Base-by-base conservation (phyloP, 169 alveolate genomes). In the Plasmodium cynomolgi region DNA sequence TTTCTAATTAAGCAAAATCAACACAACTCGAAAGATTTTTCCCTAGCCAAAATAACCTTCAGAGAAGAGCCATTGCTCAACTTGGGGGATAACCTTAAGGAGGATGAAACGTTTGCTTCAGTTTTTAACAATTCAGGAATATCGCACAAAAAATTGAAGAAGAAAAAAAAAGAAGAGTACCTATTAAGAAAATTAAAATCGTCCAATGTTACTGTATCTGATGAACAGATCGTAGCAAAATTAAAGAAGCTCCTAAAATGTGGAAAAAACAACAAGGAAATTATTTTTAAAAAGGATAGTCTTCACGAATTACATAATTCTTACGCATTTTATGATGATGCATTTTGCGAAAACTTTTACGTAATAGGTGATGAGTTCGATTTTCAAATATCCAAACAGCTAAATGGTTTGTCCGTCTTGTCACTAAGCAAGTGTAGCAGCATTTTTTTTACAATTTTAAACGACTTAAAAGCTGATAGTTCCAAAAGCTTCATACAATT, bases 251-350 rank as follows among this genome's bases (percentile, higher is more conserved):
- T 90, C 62, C 23, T 90, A 90, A 86, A 86, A 86, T 79, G 44
- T 29, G 73, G 68, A 50, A 54, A 44, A 20, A 58, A 20, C 23
- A 79, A 80, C 50, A 58, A 6, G 33, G 44, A 84, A 34, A 39
- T 39, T 68, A 80, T 58, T 80, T 37, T 80, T 26, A 90, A 41
- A 68, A 80, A 90, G 31, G 26, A 54, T 15, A 58, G 72, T 58
- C 72, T 80, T 9, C 81, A 90, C 37, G 56, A 11, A 20, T 15
- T 75, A 75, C 83, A 90, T 37, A 90, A 90, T 34, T 90, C 84
- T 37, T 68, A 90, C 82, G 81, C 90, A 7, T 90, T 90, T 44
- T 90, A 90, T 41, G 94, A 90, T 81, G 85, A 90, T 90, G 31
- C 37, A 37, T 80, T 80, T 90, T 74, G 58, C 23, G 73, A 56